Conservation (phyloP, 352 stramenopile species). For the Phytopythium delawarense region DNA sequence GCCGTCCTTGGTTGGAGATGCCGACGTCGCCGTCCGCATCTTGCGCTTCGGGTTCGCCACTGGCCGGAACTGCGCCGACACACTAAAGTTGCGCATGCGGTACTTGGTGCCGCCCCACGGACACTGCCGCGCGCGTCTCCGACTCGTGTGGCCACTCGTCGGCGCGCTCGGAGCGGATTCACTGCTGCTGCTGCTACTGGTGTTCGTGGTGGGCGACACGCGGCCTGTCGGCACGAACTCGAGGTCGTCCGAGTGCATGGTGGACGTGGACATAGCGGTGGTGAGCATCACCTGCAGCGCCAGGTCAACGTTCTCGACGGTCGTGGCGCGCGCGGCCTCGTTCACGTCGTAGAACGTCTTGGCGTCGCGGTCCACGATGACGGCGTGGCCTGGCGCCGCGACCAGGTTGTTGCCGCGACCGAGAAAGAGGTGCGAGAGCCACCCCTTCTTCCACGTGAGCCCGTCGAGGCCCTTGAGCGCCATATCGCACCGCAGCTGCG, state of each 20-base stretch:
- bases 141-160: conserved; percentile 17
- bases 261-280: conserved; percentile 56
- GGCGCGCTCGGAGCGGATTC: conserved; percentile 6
- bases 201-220: conserved; percentile 19
- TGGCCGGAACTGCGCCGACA: conserved; percentile 51
- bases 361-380: conserved; percentile 60
- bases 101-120: conserved; percentile 70
- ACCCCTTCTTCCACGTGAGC: conserved; percentile 69
- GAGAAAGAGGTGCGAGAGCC: conserved; percentile 70
- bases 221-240: conserved; percentile 59
- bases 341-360: conserved; percentile 67
- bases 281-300: conserved; percentile 72
- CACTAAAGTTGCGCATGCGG: conserved; percentile 68
- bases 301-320: conserved; percentile 65
- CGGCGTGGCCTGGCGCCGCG: conserved; percentile 30
- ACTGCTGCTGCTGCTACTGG: conserved; percentile 19
- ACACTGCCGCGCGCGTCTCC: conserved; percentile 25
- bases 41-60: conserved; percentile 47
- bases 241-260: conserved; percentile 48
- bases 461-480: conserved; percentile 73
- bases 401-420: conserved; percentile 20
- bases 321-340: conserved; percentile 41
- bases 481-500: conserved; percentile 64
- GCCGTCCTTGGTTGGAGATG: conserved; percentile 8
- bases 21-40: conserved; percentile 20